These are phyloP conservation scores for Dunaliella sp. DNA, from an alignment of 139 green algal genomes.

Conservation along the genomic window DNA sequence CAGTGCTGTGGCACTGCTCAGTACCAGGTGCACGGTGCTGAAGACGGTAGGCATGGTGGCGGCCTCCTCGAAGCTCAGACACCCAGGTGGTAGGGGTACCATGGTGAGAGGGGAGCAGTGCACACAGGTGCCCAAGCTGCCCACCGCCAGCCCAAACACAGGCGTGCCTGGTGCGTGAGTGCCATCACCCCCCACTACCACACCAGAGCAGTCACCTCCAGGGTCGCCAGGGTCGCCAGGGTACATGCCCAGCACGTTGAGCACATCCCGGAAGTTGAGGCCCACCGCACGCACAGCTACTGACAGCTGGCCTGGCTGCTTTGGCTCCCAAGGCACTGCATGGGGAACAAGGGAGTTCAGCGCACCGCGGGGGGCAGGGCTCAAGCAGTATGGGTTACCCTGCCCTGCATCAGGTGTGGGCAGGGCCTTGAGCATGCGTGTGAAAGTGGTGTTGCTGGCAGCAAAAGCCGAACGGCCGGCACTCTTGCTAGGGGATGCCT, in stretches of 20 bases:
- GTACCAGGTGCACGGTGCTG: conserved; percentile 69
- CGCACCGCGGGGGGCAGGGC: conserved; percentile 42
- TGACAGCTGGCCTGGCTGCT: conserved; percentile 35
- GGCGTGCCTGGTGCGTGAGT: conserved; percentile 38
- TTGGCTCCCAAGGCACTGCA: conserved; percentile 19
- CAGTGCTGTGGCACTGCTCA: conserved; percentile 37
- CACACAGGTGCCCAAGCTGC: conserved; percentile 69
- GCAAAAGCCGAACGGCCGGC: neutral
- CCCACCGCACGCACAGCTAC: conserved; percentile 52
- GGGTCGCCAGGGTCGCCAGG: conserved; percentile 65
- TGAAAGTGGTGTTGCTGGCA: neutral
- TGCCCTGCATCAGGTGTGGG: conserved; percentile 35
- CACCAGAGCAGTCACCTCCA: conserved; percentile 70
- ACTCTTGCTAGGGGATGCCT: neutral
- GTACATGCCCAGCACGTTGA: conserved; percentile 76
- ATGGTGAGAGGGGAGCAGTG: conserved; percentile 44
- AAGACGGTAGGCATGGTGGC: conserved; percentile 79
- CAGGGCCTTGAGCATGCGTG: conserved; percentile 36
- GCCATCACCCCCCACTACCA: conserved; percentile 45
- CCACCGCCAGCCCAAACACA: conserved; percentile 78
- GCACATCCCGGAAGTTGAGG: conserved; percentile 71
- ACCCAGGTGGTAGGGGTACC: conserved; percentile 59
- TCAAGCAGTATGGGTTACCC: conserved; percentile 52
- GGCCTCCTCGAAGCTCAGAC: conserved; percentile 63
- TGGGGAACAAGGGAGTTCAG: conserved; percentile 48